Evolutionary conservation across 768 basidiomycete species (phyloP).

Genomic region (Rhodosporidiobolus sp.): DNA sequence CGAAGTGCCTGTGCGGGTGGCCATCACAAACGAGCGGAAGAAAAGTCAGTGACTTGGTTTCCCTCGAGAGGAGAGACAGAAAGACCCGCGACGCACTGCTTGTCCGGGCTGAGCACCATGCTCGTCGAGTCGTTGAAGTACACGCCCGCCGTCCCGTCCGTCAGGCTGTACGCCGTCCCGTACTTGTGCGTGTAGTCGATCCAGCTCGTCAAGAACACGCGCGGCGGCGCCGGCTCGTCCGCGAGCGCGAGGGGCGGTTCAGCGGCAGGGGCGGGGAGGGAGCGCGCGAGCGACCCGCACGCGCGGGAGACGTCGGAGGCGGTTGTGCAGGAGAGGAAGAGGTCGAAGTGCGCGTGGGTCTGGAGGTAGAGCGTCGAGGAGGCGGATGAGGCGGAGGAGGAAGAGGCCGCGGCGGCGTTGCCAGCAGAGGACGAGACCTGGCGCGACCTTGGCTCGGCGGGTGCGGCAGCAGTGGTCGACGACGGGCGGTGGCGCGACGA

Average conservation of each 20-base stretch:
- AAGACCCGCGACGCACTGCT: slow-evolving; percentile 60
- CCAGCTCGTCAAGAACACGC: slow-evolving; percentile 96
- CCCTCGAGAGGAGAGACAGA: slow-evolving; percentile 14
- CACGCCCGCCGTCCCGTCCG: slow-evolving; percentile 89
- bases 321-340: slow-evolving; percentile 16
- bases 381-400: neutral
- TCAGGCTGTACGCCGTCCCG: slow-evolving; percentile 98
- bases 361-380: slow-evolving; percentile 38
- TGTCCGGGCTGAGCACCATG: slow-evolving; percentile 77
- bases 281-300: neutral
- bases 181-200: slow-evolving; percentile 99
- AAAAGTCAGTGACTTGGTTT: no score
- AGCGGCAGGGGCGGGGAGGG: neutral
- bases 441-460: neutral
- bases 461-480: neutral
- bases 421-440: neutral
- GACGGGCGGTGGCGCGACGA: no score
- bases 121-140: slow-evolving; percentile 95
- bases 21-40: neutral
- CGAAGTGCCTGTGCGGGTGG: slow-evolving; percentile 65
- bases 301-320: neutral
- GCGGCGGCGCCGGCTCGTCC: slow-evolving; percentile 34
- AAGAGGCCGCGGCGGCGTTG: neutral
- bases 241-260: neutral
- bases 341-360: slow-evolving; percentile 27